phyloP scores from a whole-genome alignment of 140 eudicot species.

The Anethum foeniculum region DNA sequence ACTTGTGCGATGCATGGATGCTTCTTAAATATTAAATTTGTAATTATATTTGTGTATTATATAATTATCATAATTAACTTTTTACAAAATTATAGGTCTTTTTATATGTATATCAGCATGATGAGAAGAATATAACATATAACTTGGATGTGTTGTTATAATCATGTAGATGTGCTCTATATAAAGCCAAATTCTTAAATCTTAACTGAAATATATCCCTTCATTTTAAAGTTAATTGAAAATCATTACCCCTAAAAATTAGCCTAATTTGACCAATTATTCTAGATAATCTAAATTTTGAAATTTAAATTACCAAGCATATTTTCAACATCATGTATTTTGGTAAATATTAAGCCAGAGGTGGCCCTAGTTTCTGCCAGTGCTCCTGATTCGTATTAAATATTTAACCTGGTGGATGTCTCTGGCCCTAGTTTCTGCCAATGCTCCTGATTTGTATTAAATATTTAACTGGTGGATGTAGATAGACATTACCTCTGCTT shows the following conservation, averaged over 20 bases:
- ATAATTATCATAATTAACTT: neutral
- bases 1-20: neutral
- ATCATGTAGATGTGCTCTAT: too few relatives aligned
- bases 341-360: neutral
- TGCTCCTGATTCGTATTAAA: neutral
- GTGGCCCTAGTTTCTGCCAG: neutral
- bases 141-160: too few relatives aligned
- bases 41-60: neutral
- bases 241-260: too few relatives aligned
- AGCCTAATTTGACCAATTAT: too few relatives aligned
- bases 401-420: neutral
- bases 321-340: too few relatives aligned
- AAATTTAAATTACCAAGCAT: too few relatives aligned
- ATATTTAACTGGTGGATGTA: neutral
- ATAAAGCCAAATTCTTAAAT: too few relatives aligned
- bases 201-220: too few relatives aligned
- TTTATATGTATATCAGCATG: too few relatives aligned
- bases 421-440: neutral
- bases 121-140: too few relatives aligned
- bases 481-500: neutral
- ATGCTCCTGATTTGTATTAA: neutral
- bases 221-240: too few relatives aligned
- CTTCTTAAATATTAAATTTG: neutral
- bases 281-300: too few relatives aligned
- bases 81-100: neutral